Conservation (phyloP, 306 rosid genomes). For the Acacia acuminata region DNA sequence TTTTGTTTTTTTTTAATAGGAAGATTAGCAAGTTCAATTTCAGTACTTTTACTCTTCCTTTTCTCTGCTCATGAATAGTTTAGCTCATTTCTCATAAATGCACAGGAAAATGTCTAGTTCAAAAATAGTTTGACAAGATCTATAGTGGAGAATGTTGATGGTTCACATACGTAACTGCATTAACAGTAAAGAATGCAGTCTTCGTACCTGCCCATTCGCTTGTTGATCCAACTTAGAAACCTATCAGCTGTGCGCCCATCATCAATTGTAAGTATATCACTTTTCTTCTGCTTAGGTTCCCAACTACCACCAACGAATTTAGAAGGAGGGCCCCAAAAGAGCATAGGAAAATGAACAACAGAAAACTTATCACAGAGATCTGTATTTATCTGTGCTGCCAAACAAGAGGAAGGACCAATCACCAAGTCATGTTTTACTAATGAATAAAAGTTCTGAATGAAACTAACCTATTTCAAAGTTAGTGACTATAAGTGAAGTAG, state of each 20-base stretch:
- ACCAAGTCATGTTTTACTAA: constrained; percentile 34
- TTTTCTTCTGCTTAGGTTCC: constrained; percentile 76
- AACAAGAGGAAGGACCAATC: constrained; percentile 51
- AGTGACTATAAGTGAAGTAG: neutral
- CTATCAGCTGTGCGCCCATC: constrained; percentile 77
- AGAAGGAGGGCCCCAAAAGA: constrained; percentile 88
- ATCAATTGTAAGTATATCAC: constrained; percentile 59
- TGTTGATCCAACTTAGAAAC: constrained; percentile 88
- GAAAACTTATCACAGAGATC: constrained; percentile 94
- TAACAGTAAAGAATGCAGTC: constrained; percentile 32
- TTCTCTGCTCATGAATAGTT: neutral
- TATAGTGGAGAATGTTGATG: neutral
- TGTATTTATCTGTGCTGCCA: constrained; percentile 96
- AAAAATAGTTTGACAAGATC: neutral
- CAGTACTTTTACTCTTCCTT: neutral
- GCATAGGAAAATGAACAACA: constrained; percentile 92
- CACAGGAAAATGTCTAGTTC: neutral
- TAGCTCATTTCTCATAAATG: neutral
- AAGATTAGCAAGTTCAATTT: neutral
- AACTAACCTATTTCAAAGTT: neutral
- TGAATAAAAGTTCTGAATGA: neutral
- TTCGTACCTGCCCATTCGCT: constrained; percentile 81
- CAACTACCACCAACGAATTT: constrained; percentile 76
- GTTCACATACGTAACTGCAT: constrained; percentile 9
- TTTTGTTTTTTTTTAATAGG: neutral